Percentiles rank a stretch among this genome's conserved stretches.
Conservation (phyloP, 768 basidiomycete species). For the Leucocoprinus sp. region DNA sequence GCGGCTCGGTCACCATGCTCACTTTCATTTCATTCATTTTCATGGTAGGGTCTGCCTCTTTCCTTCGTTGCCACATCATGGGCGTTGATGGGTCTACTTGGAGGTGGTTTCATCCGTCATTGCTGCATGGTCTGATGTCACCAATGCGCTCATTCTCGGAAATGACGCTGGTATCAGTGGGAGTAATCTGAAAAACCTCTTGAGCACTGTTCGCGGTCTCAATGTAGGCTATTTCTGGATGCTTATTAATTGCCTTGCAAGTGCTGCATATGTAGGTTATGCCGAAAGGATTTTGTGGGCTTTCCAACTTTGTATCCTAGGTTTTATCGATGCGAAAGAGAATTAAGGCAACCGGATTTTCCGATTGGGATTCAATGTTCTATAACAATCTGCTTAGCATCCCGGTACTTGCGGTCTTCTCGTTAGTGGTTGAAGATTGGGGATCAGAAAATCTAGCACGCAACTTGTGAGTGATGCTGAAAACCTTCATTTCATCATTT, state of each 20-base stretch:
- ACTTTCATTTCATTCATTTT: slow-evolving; percentile 86
- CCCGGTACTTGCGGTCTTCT: slow-evolving; percentile 78
- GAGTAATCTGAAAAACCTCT: slow-evolving; percentile 31
- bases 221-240: slow-evolving; percentile 96
- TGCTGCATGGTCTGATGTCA: slow-evolving; percentile 93
- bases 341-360: slow-evolving; percentile 90
- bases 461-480: slow-evolving; percentile 73
- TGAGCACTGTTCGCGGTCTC: slow-evolving; percentile 36
- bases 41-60: slow-evolving; percentile 52
- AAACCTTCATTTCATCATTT: not conserved
- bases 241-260: slow-evolving; percentile 83
- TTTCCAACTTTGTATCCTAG: slow-evolving; percentile 29
- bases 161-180: slow-evolving; percentile 26
- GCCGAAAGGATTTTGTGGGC: not conserved
- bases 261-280: slow-evolving; percentile 77
- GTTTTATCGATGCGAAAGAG: slow-evolving; percentile 94
- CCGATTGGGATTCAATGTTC: slow-evolving; percentile 99
- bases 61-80: not conserved
- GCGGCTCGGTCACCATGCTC: slow-evolving; percentile 76
- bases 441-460: slow-evolving; percentile 59
- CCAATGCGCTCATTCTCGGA: slow-evolving; percentile 32
- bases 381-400: slow-evolving; percentile 97
- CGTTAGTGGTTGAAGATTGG: slow-evolving; percentile 88
- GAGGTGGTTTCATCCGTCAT: slow-evolving; percentile 89
- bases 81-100: not conserved